These are phyloP conservation scores for Fusarium scirpi DNA, from an alignment of 2,329 filamentous ascomycete species.

Conservation along the genomic window DNA sequence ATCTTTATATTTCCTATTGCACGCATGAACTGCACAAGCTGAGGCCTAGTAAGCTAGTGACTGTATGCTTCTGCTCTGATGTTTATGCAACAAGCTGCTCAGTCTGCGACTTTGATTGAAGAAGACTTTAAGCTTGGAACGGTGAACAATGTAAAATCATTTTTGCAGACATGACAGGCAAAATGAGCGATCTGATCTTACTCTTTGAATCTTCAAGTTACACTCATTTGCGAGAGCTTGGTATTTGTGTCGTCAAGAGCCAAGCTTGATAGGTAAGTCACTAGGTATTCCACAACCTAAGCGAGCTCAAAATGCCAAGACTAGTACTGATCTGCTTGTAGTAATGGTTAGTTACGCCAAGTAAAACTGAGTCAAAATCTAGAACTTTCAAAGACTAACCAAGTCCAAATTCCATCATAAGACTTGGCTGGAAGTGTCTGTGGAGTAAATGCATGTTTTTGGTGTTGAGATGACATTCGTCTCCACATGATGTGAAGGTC, in stretches of 20 bases:
- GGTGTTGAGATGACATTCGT: background rate
- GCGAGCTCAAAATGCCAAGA: background rate
- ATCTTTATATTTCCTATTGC: too few relatives aligned
- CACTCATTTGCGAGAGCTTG: background rate
- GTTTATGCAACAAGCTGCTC: background rate
- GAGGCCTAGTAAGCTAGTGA: too few relatives aligned
- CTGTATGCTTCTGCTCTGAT: background rate
- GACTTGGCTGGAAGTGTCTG: background rate
- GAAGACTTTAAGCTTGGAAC: background rate
- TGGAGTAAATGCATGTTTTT: background rate
- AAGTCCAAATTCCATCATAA: background rate
- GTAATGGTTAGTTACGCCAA: background rate
- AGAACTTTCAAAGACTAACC: background rate
- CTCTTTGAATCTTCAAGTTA: background rate
- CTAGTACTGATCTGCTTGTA: background rate
- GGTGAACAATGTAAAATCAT: background rate
- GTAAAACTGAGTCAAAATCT: background rate
- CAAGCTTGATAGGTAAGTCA: background rate
- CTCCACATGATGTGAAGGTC: slow-evolving; percentile 30
- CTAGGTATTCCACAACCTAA: background rate
- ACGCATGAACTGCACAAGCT: too few relatives aligned
- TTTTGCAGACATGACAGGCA: too few relatives aligned
- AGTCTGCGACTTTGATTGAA: background rate
- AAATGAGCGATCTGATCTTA: too few relatives aligned
- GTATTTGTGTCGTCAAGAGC: background rate